phyloP scores from a whole-genome alignment of 169 alveolate genomes.

The Amoebophrya sp. region DNA sequence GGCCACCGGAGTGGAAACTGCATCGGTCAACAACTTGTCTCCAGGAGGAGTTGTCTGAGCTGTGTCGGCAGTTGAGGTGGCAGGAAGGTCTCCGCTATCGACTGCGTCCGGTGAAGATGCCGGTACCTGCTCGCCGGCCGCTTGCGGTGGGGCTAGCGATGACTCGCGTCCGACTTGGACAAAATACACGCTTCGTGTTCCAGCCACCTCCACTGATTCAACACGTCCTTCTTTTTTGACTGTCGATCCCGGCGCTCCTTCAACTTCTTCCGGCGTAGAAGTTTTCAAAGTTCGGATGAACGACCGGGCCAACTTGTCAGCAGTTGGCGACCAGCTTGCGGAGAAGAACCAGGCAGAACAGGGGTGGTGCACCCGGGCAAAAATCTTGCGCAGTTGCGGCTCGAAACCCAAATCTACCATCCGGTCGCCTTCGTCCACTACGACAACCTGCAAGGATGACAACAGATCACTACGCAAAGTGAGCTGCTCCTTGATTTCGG shows the following conservation, averaged over 20 bases:
- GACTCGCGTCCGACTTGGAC: background rate
- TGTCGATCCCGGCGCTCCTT: background rate
- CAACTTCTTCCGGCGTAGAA: background rate
- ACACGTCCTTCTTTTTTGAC: too few relatives aligned
- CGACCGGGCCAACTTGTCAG: background rate
- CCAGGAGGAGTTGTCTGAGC: too few relatives aligned
- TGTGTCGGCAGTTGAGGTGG: too few relatives aligned
- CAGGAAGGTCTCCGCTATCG: too few relatives aligned
- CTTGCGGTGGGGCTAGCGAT: background rate
- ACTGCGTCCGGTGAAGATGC: too few relatives aligned
- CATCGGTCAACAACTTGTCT: too few relatives aligned
- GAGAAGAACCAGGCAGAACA: background rate
- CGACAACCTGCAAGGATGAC: background rate
- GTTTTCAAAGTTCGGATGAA: background rate
- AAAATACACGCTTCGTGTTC: too few relatives aligned
- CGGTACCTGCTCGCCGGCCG: background rate
- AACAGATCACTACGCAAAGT: background rate
- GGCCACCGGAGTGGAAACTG: background rate
- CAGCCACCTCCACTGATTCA: too few relatives aligned
- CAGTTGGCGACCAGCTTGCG: background rate
- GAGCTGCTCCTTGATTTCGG: background rate
- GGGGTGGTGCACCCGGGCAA: background rate
- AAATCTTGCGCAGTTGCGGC: background rate
- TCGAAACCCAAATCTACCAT: background rate
- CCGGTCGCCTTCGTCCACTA: background rate